phyloP scores from a whole-genome alignment of 768 basidiomycete species.

The Tricholoma bakamatsutake region DNA sequence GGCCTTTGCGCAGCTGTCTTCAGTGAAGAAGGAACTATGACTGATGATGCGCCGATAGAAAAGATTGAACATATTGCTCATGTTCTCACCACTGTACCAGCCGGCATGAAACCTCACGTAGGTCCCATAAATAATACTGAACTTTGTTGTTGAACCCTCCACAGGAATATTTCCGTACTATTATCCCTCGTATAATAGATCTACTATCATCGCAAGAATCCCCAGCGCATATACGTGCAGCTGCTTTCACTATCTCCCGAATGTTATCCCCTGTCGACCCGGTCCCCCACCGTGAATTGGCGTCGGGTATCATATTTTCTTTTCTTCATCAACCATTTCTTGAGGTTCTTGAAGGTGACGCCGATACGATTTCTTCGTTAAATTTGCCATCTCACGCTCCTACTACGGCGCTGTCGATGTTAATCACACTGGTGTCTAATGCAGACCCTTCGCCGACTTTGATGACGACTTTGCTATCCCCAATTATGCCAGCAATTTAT shows the following conservation, averaged over 20 bases:
- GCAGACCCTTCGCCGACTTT: conserved; percentile 74
- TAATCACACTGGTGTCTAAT: conserved; percentile 60
- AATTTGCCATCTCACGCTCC: conserved; percentile 16
- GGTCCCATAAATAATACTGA: conserved; percentile 12
- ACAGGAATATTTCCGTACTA: conserved; percentile 56
- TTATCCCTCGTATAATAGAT: conserved; percentile 50
- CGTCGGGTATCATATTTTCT: conserved; percentile 34
- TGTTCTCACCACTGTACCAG: conserved; percentile 59
- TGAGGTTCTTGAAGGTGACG: conserved; percentile 1
- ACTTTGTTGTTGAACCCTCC: conserved; percentile 1
- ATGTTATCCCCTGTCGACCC: conserved; percentile 41
- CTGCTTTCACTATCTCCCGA: conserved; percentile 63
- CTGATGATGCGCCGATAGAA: conserved; percentile 51
- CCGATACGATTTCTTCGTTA: conserved; percentile 1
- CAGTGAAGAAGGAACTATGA: conserved; percentile 46
- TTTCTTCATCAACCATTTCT: conserved; percentile 52
- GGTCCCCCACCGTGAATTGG: conserved; percentile 20
- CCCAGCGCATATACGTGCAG: conserved; percentile 48
- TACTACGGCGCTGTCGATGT: conserved; percentile 37
- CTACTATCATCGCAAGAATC: conserved; percentile 40
- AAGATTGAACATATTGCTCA: conserved; percentile 70
- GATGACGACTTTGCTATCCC: conserved; percentile 57
- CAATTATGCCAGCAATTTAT: conserved; percentile 64
- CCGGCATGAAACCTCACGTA: conserved; percentile 50
- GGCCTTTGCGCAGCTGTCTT: conserved; percentile 69